Evolutionary conservation across 257 asterid genomes (phyloP).

Genomic region (Linderniella brevidens): DNA sequence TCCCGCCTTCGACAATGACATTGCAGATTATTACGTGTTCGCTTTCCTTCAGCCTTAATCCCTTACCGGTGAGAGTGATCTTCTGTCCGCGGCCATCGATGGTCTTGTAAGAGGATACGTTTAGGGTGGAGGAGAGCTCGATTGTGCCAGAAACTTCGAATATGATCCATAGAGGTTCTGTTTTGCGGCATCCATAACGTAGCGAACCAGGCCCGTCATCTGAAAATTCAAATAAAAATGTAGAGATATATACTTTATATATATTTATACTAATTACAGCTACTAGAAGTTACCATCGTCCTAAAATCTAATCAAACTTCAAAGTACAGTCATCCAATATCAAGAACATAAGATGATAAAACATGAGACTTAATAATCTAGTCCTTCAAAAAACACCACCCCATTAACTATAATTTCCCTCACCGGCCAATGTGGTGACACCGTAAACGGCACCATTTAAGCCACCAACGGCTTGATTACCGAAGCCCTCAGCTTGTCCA

Average conservation of each 20-base stretch:
- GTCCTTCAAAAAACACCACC: not conserved
- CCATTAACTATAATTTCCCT: not conserved
- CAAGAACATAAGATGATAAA: too few relatives aligned
- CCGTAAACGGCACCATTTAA: constrained; percentile 39
- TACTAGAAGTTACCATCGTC: too few relatives aligned
- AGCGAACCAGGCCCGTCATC: constrained; percentile 93
- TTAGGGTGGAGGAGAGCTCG: constrained; percentile 45
- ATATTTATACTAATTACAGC: too few relatives aligned
- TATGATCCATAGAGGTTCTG: constrained; percentile 72
- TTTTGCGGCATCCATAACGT: constrained; percentile 60
- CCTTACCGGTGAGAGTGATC: constrained; percentile 69
- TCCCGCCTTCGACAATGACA: constrained; percentile 66
- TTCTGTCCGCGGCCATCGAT: constrained; percentile 85
- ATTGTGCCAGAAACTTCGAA: constrained; percentile 74
- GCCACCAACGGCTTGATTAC: constrained; percentile 58
- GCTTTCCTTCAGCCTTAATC: constrained; percentile 64
- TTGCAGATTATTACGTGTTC: constrained; percentile 75
- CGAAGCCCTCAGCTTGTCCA: constrained; percentile 86
- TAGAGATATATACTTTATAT: too few relatives aligned
- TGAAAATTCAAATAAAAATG: constrained; percentile 10
- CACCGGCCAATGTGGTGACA: constrained; percentile 62
- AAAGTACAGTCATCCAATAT: too few relatives aligned
- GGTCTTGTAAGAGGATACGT: constrained; percentile 64
- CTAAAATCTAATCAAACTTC: too few relatives aligned
- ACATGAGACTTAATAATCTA: not conserved